Evolutionary conservation across 2,329 filamentous ascomycete genomes (phyloP).

Genomic region (Scedosporium boydii): DNA sequence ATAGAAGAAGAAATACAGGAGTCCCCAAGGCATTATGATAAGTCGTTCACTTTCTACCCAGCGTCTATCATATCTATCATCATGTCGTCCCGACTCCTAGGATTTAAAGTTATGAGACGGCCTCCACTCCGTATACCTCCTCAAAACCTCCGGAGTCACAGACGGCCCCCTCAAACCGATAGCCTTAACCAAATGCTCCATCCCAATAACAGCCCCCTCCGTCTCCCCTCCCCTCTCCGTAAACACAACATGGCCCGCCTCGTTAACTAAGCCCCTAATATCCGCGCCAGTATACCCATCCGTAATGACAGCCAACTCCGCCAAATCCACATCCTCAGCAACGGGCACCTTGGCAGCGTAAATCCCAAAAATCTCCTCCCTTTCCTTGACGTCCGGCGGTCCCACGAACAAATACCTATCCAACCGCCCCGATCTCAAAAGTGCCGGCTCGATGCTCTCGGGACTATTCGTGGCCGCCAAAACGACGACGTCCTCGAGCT

Average conservation of each 20-base stretch:
- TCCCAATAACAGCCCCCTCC: slow-evolving; percentile 2
- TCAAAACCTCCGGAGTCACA: neutral
- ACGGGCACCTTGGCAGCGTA: slow-evolving; percentile 54
- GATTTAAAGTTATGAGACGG: slow-evolving; percentile 2
- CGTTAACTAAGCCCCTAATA: slow-evolving; percentile 29
- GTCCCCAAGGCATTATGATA: neutral
- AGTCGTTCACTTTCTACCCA: neutral
- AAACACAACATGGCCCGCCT: slow-evolving; percentile 5
- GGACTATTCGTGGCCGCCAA: slow-evolving; percentile 89
- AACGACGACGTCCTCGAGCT: slow-evolving; percentile 72
- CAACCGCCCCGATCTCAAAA: slow-evolving; percentile 78
- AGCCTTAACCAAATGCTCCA: neutral
- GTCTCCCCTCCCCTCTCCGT: slow-evolving; percentile 3
- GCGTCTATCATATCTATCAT: neutral
- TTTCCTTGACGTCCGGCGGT: slow-evolving; percentile 62
- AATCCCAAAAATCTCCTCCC: slow-evolving; percentile 66
- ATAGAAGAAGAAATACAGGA: neutral
- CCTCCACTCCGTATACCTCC: slow-evolving; percentile 7
- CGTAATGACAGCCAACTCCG: slow-evolving; percentile 50
- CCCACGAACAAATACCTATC: slow-evolving; percentile 80
- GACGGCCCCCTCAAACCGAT: neutral
- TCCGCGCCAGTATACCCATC: slow-evolving; percentile 84
- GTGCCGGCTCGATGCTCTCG: slow-evolving; percentile 73
- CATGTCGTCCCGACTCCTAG: neutral
- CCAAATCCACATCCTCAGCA: slow-evolving; percentile 53